Evolutionary conservation across 169 alveolate species (phyloP).

Genomic region (Plasmodium inui): DNA sequence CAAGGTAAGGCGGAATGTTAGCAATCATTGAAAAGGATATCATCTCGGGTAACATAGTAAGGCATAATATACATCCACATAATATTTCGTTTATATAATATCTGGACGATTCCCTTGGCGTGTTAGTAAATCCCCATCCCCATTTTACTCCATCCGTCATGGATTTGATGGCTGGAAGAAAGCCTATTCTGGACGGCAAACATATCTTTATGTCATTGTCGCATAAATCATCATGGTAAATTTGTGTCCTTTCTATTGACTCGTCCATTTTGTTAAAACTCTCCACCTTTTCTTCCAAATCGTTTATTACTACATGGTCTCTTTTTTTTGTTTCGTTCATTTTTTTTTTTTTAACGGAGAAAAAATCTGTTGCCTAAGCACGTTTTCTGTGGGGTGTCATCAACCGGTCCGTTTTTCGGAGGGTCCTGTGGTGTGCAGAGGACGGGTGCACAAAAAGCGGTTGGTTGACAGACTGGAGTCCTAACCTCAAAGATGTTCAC

Average conservation of each 20-base stretch:
- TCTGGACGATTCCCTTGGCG: constrained; percentile 68
- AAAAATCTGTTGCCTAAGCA: background rate
- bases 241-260: constrained; percentile 51
- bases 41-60: constrained; percentile 88
- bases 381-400: background rate
- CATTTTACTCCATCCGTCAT: constrained; percentile 71
- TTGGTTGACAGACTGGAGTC: background rate
- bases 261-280: constrained; percentile 36
- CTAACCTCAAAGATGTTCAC: background rate
- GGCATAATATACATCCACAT: constrained; percentile 84
- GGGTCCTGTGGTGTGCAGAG: background rate
- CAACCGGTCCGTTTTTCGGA: background rate
- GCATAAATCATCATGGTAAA: constrained; percentile 49
- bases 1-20: constrained; percentile 85
- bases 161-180: constrained; percentile 28
- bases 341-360: constrained; percentile 15
- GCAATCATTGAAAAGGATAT: constrained; percentile 87
- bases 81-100: constrained; percentile 83
- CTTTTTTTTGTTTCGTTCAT: constrained; percentile 8
- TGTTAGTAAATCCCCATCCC: constrained; percentile 76
- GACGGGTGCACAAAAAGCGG: background rate
- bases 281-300: background rate
- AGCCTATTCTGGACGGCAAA: constrained; percentile 68
- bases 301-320: background rate
- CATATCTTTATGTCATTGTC: constrained; percentile 72